Base-by-base conservation (phyloP, 805 yeast species). In the Saccharomycopsis olivae region DNA sequence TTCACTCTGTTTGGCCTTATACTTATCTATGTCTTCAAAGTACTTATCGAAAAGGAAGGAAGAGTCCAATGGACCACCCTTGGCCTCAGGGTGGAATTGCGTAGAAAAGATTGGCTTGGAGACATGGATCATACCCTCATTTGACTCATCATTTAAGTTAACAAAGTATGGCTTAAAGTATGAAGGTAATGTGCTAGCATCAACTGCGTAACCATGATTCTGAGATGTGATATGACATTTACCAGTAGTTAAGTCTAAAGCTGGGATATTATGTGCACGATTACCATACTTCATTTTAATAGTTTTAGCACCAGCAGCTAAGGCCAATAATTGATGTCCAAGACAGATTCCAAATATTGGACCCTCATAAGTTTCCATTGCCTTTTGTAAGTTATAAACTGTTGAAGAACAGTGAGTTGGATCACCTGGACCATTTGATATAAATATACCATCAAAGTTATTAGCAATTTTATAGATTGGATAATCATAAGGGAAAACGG, bases 11-110 rank as follows among this genome's bases (percentile, higher is more conserved):
- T 60, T 55, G 38, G 56, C 58, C 55, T 68, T 71, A 68, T 73
- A 86, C 35, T 62, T 63, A 35, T 65, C 68, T 48, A 92, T 78
- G 54, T 79, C 69, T 29, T 66, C 72, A 53, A 92, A 77, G 64
- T 84, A 92, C 61, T 78, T 85, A 68, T 92, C 97, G 53, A 92
- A 92, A 60, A 92, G 68, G 64, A 76, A 85, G 2, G 86, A 73
- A 11, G 96, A 83, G 62, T 92, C 99, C 54, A 82, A 71, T 44
- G 99, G 99, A 52, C 99, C 99, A 53, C 98, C 97, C 66, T 87
- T 89, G 43, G 98, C 97, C 64, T 92, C 99, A 36, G 99, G 99
- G 60, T 92, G 99, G 73, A 92, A 92, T 63, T 92, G 98, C 2
- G 96, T 86, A 29, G 96, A 85, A 65, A 89, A 92, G 41, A 89